Percentiles rank a stretch among this genome's conserved stretches.
Conservation (phyloP, 306 rosid genomes). For the Vachellia collinsii region DNA sequence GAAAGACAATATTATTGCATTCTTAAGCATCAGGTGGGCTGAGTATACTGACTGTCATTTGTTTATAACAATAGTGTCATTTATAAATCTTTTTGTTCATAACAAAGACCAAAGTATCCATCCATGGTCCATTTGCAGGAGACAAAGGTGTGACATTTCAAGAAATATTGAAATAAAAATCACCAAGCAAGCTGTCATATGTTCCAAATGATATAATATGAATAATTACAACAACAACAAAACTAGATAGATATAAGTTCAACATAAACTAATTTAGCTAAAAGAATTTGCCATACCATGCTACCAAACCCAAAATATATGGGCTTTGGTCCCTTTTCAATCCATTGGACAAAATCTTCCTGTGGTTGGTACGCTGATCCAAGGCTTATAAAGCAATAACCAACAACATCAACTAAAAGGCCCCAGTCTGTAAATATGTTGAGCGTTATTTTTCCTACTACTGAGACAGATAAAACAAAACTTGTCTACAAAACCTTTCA, state of each 20-base stretch:
- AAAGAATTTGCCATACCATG: conserved; percentile 72
- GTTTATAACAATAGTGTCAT: not conserved
- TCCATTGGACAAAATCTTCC: conserved; percentile 77
- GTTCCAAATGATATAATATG: conserved; percentile 8
- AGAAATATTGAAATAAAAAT: not conserved
- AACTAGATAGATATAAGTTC: conserved; percentile 18
- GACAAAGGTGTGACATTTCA: conserved; percentile 3
- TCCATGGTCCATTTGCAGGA: conserved; percentile 18
- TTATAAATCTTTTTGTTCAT: not conserved
- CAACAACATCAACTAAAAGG: conserved; percentile 87
- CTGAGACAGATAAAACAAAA: conserved; percentile 30
- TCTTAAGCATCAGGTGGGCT: conserved; percentile 11
- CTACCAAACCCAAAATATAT: conserved; percentile 96
- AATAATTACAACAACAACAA: not conserved
- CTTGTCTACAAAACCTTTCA: conserved; percentile 27
- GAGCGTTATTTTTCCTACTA: conserved; percentile 37
- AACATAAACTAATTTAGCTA: not conserved
- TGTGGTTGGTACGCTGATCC: conserved; percentile 81
- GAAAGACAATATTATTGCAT: conserved; percentile 2
- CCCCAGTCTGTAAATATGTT: conserved; percentile 86
- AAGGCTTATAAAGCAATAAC: conserved; percentile 84
- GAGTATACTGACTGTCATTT: conserved; percentile 4
- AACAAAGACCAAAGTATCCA: not conserved
- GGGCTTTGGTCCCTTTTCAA: conserved; percentile 76
- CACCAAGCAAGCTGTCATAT: not conserved